These are phyloP conservation scores for Talaromyces amestolkiae DNA, from an alignment of 2,329 filamentous ascomycete genomes.

Conservation along the genomic window DNA sequence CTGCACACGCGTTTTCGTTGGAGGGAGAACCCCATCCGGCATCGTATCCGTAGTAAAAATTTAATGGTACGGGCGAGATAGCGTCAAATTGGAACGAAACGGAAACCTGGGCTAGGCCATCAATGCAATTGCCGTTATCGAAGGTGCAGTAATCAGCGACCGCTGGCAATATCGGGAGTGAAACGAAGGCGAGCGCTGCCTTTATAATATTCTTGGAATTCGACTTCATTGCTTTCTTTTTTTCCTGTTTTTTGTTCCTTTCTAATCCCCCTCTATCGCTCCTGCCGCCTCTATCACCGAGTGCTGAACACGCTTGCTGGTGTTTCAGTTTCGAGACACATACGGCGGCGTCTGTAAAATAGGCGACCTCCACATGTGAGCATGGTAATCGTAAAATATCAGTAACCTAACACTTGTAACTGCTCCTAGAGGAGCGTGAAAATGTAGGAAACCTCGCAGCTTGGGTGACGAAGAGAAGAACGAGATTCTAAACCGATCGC, in stretches of 20 bases:
- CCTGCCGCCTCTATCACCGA: neutral
- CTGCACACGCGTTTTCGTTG: constrained; percentile 27
- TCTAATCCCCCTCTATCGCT: neutral
- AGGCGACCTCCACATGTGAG: neutral
- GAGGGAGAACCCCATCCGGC: constrained; percentile 19
- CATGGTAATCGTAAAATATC: neutral
- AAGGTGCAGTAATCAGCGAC: constrained; percentile 30
- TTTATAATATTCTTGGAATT: neutral
- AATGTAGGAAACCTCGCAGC: neutral
- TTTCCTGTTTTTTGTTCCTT: neutral
- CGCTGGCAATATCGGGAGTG: neutral
- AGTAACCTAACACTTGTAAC: neutral
- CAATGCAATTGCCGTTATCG: constrained; percentile 36
- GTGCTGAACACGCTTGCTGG: neutral
- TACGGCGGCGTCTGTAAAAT: constrained; percentile 3
- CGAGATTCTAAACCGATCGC: neutral
- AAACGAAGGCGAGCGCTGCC: constrained; percentile 9
- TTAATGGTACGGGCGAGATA: constrained; percentile 33
- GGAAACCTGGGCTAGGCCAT: constrained; percentile 39
- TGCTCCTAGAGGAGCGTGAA: neutral
- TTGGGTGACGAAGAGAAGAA: neutral
- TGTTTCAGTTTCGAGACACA: neutral
- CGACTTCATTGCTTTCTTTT: constrained; percentile 8
- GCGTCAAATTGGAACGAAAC: constrained; percentile 34
- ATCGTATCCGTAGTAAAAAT: constrained; percentile 38